Base-by-base conservation (phyloP, 768 basidiomycete species). In the Trametopsis cervina region DNA sequence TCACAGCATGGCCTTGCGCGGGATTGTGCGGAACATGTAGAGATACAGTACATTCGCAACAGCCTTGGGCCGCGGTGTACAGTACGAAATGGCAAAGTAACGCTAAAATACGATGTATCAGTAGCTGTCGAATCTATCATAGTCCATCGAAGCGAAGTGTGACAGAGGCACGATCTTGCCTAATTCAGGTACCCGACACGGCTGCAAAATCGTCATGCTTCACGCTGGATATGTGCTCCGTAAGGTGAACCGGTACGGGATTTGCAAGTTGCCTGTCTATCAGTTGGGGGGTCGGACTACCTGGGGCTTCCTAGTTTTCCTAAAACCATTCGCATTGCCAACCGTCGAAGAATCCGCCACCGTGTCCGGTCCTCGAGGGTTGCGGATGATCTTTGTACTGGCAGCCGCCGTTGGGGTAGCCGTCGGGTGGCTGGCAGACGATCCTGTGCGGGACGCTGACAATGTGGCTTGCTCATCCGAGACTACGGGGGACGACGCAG, bases 311-410 rank as follows among this genome's bases (percentile, higher is more conserved):
- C 29, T 33, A n/a, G n/a, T n/a, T 7, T 33, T 33, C 29, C 29
- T 33, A 15, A 33, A 33, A 15, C 29, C 29, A 7, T 33, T 7
- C 29, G 29, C 15, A 7, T 33, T 7, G 7, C 9, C 29, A 15
- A 15, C 15, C 29, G 9, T 33, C 9, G 29, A 33, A 33, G 29
- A 7, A 33, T 33, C 29, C 9, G 9, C 29, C 7, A 15, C 20
- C 22, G 38, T 18, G 15, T 53, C 52, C 4, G 52, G 52, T 23
- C 52, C 52, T 15, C 52, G 46, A 17, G 52, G 52, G 20, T 53
- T 48, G 18, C 52, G 47, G 17, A 53, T 38, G 11, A 49, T 25
- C 7, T 24, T 49, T 20, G 24, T 18, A 12, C 7, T 17, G 36
- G 40, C 7, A 12, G 48, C n/a, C 9, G 22, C 33, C 20, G 27